A percentile compares a stretch with the other conserved stretches of the same genome.
Conservation (phyloP, 2,329 filamentous ascomycete genomes). For the Nemania diffusa region DNA sequence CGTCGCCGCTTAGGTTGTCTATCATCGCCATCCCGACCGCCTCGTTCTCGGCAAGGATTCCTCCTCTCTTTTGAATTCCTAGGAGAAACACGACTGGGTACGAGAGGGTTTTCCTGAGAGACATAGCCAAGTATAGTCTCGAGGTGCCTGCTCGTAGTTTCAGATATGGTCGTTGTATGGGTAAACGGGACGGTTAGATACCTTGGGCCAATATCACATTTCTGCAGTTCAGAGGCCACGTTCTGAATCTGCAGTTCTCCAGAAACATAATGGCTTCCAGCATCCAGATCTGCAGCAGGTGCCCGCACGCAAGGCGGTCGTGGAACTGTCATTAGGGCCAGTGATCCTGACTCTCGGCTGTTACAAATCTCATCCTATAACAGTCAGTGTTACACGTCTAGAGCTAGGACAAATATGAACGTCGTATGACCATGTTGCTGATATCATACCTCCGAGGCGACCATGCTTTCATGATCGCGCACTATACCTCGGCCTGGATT, state of each 20-base stretch:
- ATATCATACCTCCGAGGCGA: slow-evolving; percentile 3
- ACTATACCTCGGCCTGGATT: too few relatives aligned
- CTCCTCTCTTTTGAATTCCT: neutral
- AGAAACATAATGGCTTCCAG: neutral
- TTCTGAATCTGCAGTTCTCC: neutral
- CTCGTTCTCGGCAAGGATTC: neutral
- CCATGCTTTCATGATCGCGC: neutral
- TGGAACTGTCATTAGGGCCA: too few relatives aligned
- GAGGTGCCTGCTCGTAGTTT: neutral
- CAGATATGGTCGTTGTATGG: neutral
- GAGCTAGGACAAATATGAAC: too few relatives aligned
- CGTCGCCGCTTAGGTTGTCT: neutral
- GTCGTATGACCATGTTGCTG: neutral
- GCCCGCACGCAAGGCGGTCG: neutral
- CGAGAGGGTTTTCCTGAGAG: neutral
- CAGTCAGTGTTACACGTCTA: neutral
- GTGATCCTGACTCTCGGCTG: too few relatives aligned
- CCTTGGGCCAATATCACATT: neutral
- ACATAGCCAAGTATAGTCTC: neutral
- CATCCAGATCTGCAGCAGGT: neutral
- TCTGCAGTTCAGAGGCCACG: neutral
- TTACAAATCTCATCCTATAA: neutral
- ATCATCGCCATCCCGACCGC: slow-evolving; percentile 4
- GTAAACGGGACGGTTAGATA: neutral
- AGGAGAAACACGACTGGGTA: neutral